phyloP scores from a whole-genome alignment of 306 rosid genomes.

The Dryas octopetala region DNA sequence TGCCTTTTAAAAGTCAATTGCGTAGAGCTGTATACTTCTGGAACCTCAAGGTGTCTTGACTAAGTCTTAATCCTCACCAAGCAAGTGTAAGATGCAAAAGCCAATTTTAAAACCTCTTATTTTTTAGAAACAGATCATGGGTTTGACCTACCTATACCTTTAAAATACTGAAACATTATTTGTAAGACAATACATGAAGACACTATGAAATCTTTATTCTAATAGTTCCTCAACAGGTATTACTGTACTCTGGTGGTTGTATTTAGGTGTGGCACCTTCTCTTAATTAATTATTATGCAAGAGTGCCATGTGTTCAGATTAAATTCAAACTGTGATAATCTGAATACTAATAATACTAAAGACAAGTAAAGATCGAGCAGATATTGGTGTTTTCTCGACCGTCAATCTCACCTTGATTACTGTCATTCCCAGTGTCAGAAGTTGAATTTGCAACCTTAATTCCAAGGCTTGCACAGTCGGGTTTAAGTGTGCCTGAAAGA shows the following conservation, averaged over 20 bases:
- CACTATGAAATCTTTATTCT: not conserved
- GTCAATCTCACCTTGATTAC: constrained; percentile 40
- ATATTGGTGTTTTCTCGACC: not conserved
- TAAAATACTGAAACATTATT: not conserved
- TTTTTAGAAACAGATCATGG: not conserved
- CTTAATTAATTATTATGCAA: not conserved
- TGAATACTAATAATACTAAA: not conserved
- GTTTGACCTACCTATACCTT: constrained; percentile 18
- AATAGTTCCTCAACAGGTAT: not conserved
- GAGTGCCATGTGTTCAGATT: not conserved
- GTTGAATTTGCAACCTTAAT: constrained; percentile 56
- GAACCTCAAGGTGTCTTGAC: constrained; percentile 9
- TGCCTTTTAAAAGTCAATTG: constrained; percentile 11
- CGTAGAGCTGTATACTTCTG: constrained; percentile 11
- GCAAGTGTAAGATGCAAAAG: not conserved
- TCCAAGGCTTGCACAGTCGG: constrained; percentile 75
- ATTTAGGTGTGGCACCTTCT: not conserved
- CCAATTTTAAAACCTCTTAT: not conserved
- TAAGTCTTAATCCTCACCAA: not conserved
- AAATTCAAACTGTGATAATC: not conserved
- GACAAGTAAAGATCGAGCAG: not conserved
- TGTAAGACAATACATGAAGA: not conserved
- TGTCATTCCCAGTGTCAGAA: not conserved
- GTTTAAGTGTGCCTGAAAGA: constrained; percentile 65
- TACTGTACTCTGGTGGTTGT: not conserved